A percentile compares a stretch with the other conserved stretches of the same genome.
These are phyloP conservation scores for Isoetes taiwanensis DNA, from an alignment of 75 land plant species.

Conservation along the genomic window DNA sequence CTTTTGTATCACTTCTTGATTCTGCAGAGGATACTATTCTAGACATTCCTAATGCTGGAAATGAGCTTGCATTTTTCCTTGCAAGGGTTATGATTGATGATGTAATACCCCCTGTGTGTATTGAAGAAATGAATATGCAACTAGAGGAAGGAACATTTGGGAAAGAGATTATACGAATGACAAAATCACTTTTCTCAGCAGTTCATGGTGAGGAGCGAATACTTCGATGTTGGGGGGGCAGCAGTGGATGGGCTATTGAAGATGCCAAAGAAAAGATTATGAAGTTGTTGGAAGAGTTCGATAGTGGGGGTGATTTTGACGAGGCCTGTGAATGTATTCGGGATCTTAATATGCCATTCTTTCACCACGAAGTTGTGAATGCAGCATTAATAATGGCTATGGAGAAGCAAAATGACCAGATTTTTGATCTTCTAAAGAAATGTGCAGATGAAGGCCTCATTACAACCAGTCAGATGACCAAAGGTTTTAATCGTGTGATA, in stretches of 20 bases:
- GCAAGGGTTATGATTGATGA: neutral
- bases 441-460: conserved; percentile 77
- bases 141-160: neutral
- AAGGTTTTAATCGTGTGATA: conserved; percentile 58
- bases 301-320: conserved; percentile 58
- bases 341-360: conserved; percentile 82
- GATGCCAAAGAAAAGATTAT: conserved; percentile 91
- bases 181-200: neutral
- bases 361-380: conserved; percentile 94
- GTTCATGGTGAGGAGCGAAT: conserved; percentile 58
- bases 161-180: neutral
- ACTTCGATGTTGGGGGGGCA: conserved; percentile 90
- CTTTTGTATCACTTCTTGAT: neutral
- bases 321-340: conserved; percentile 93
- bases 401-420: conserved; percentile 72
- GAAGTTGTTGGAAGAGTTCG: conserved; percentile 86
- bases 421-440: conserved; percentile 54
- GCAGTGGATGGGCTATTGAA: conserved; percentile 86
- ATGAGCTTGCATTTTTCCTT: neutral
- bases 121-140: neutral
- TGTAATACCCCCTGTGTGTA: neutral
- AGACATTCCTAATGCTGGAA: conserved; percentile 1
- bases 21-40: neutral
- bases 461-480: conserved; percentile 79
- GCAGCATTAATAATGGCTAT: conserved; percentile 86